Evolutionary conservation across 129 eudicot genomes (phyloP), one percentile per base, ranked within the genome.

Genomic region (Tagetes erecta): DNA sequence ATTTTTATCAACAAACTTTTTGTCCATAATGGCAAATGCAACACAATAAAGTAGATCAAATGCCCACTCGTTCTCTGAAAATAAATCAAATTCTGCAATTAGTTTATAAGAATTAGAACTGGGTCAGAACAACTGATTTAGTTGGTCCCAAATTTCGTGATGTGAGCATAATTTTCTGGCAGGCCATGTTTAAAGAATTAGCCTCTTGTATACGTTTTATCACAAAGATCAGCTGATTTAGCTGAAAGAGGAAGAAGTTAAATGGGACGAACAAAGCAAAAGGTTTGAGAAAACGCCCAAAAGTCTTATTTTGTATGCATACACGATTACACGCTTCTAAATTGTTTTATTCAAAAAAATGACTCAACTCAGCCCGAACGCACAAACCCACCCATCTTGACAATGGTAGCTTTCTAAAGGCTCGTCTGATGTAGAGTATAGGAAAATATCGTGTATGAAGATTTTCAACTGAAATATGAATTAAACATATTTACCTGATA

Each of bases 41-140:
- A 93, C 83, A 66, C 95, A 93, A 70, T 93, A 93, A n/a, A 93
- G 96, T 56, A 93, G 80, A 77, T 90, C 96, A 67, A 93, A 93
- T 3, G 96, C 96, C 95, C 92, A 89, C 76, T 93, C 95, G 39
- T 84, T 87, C 72, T 87, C 98, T 93, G 92, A 64, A 80, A 87
- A 83, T 74, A 57, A 77, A 82, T 72, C 68, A 84, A 60, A 36
- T 47, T 36, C 46, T 67, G 68, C 20, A 3, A 42, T 66, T 8
- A 63, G 60, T 57, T 73, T 45, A 9, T 60, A 57, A 31, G 33
- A 67, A 52, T 10, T 64, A 11, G 2, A 34, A 50, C 11, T 20
- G 27, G 27, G 27, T n/a, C n/a, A n/a, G n/a, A n/a, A n/a, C n/a
- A n/a, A n/a, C n/a, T 57, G 33, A 31, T 56, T 41, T 12, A 57